Base-by-base conservation (phyloP, 331 rosid species). In the Quercus lobata region DNA sequence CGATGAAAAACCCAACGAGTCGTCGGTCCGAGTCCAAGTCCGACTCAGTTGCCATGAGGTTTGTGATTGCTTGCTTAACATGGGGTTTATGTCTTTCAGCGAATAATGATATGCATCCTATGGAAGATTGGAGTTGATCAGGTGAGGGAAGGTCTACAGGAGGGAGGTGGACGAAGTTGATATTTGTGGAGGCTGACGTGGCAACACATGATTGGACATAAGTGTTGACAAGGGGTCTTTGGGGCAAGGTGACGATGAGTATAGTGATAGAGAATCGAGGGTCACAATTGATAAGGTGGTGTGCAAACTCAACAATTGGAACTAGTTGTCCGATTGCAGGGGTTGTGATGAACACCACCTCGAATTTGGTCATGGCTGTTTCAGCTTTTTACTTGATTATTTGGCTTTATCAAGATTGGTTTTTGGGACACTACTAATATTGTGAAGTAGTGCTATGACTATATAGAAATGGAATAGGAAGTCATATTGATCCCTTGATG, bases 241-340 rank as follows among this genome's bases (percentile, higher is more conserved):
- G 44, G 29, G 86, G 82, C 73, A 83, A 57, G 76, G 58, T 60
- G 73, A 83, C 32, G 55, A 73, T 65, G 83, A 83, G 86, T 55
- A 83, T 8, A 68, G 79, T 83, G 69, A 82, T 60, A 37, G 69
- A 72, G 57, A 83, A 72, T 5, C 79, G 58, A 49, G 12, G 71
- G 77, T 58, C 69, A 44, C 24, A 80, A 15, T 56, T 32, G 76
- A 78, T 70, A 7, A 83, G 79, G 76, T 34, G 80, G 32, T 72
- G 83, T 10, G 86, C 86, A 8, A 83, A 78, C 62, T 83, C 83
- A 46, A 83, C 58, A n/a, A 80, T 24, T 55, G 86, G 86, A 34
- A 80, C 60, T 1, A 78, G 69, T 27, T 78, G 74, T 44, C 86
- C 83, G 60, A 83, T 56, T 1, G 21, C 77, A 1, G 86, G 86